Evolutionary conservation across 176 grass and related monocot genomes (phyloP).

Genomic region (Oryza brachyantha): DNA sequence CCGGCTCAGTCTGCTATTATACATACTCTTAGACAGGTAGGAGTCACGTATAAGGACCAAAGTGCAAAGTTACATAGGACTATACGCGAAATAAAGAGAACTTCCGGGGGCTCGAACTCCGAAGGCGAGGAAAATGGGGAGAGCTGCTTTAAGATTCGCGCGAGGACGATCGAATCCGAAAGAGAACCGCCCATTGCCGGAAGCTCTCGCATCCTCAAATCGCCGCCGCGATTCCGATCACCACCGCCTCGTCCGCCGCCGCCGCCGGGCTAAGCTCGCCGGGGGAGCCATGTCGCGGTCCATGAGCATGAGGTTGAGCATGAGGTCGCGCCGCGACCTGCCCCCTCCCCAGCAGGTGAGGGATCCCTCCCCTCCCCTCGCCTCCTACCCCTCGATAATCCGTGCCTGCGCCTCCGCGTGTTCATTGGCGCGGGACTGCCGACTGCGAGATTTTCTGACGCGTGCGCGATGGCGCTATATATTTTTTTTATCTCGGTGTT

Average conservation of each 20-base stretch:
- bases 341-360: conserved; percentile 74
- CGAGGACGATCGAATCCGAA: conserved; percentile 22
- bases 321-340: conserved; percentile 68
- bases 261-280: neutral
- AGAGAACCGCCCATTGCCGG: neutral
- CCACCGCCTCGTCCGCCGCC: neutral
- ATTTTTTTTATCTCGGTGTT: conserved; percentile 31
- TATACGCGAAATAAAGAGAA: neutral
- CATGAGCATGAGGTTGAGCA: conserved; percentile 65
- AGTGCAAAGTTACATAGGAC: neutral
- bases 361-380: neutral
- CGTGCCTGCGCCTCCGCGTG: neutral
- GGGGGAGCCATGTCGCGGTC: conserved; percentile 66
- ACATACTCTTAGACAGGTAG: too few species aligned
- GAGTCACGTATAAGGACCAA: neutral
- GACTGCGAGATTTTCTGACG: neutral
- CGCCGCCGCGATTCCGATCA: conserved; percentile 35
- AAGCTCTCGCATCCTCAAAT: neutral
- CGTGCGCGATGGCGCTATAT: neutral
- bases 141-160: conserved; percentile 39
- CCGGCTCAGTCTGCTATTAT: too few species aligned
- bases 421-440: neutral
- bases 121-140: neutral
- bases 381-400: neutral
- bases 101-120: neutral